A percentile compares a stretch with the other conserved stretches of the same genome.
These are phyloP conservation scores for Candida quercuum DNA, from an alignment of 805 yeast genomes.

Conservation along the genomic window DNA sequence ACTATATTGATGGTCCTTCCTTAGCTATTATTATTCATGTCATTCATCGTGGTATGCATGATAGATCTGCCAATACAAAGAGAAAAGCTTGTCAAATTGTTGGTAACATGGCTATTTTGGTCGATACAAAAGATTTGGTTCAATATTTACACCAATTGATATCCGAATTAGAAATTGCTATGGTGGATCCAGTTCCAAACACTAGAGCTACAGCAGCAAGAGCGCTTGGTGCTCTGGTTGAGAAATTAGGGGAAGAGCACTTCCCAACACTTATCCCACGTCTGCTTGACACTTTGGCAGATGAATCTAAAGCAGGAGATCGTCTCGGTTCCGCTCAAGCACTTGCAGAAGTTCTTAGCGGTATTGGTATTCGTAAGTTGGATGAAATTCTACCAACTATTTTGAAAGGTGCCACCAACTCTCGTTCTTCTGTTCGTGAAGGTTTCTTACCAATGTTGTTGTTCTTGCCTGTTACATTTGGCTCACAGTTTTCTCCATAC, in stretches of 20 bases:
- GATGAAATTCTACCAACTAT: slow-evolving; percentile 86
- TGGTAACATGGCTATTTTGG: slow-evolving; percentile 96
- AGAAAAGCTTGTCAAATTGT: slow-evolving; percentile 96
- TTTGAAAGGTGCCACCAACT: slow-evolving; percentile 60
- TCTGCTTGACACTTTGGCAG: slow-evolving; percentile 68
- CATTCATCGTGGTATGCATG: slow-evolving; percentile 91
- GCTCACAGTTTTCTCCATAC: slow-evolving; percentile 86
- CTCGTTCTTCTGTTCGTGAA: slow-evolving; percentile 73
- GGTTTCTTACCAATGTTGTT: slow-evolving; percentile 88
- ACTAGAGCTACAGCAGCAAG: slow-evolving; percentile 97
- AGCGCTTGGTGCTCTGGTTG: slow-evolving; percentile 94
- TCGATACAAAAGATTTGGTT: slow-evolving; percentile 77
- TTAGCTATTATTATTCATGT: slow-evolving; percentile 92
- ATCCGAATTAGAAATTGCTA: slow-evolving; percentile 80
- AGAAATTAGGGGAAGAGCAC: slow-evolving; percentile 90
- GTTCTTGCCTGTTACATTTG: slow-evolving; percentile 92
- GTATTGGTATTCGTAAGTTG: slow-evolving; percentile 80
- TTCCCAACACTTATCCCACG: slow-evolving; percentile 90
- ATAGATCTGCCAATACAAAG: slow-evolving; percentile 89
- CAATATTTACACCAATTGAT: slow-evolving; percentile 81
- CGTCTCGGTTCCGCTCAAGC: slow-evolving; percentile 97
- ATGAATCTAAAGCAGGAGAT: slow-evolving; percentile 78
- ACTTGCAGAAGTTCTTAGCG: slow-evolving; percentile 86
- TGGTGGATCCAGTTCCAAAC: slow-evolving; percentile 98
- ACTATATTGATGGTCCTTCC: slow-evolving; percentile 97